phyloP scores from a whole-genome alignment of 805 yeast species.

The Wickerhamiella occidentalis region DNA sequence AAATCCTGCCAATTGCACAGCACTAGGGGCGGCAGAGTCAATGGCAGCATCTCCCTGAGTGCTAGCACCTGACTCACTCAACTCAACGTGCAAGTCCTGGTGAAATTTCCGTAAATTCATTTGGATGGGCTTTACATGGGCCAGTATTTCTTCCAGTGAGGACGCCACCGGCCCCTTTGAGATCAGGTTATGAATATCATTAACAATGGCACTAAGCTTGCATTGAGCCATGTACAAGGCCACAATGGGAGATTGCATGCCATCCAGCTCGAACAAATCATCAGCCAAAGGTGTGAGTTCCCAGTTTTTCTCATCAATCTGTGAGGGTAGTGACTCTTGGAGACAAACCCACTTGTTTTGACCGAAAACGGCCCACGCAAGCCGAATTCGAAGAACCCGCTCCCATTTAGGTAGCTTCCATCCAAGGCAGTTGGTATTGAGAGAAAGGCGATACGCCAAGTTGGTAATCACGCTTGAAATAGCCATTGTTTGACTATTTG shows the following conservation, averaged over 20 bases:
- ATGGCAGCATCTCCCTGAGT: too few relatives aligned
- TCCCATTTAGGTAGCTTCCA: conserved; percentile 97
- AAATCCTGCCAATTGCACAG: conserved; percentile 46
- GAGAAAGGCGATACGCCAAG: conserved; percentile 77
- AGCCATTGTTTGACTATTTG: conserved; percentile 63
- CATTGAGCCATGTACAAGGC: conserved; percentile 28
- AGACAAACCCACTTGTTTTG: conserved; percentile 88
- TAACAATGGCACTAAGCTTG: conserved; percentile 26
- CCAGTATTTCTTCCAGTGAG: conserved; percentile 45
- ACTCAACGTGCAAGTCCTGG: conserved; percentile 17
- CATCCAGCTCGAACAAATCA: conserved; percentile 25
- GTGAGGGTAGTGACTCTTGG: conserved; percentile 75
- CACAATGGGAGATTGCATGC: conserved; percentile 37
- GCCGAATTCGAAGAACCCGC: conserved; percentile 67
- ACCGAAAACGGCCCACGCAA: conserved; percentile 92
- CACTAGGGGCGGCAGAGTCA: conserved; percentile 21
- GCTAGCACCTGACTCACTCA: neutral
- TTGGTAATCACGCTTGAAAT: conserved; percentile 79
- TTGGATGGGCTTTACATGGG: conserved; percentile 49
- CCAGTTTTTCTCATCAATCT: conserved; percentile 66
- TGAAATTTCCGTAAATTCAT: conserved; percentile 29
- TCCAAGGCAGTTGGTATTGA: conserved; percentile 77
- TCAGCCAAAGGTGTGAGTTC: conserved; percentile 34
- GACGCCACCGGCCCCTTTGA: neutral
- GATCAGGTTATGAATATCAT: conserved; percentile 30